phyloP scores from a whole-genome alignment of 2,329 filamentous ascomycete genomes.

The Gremmenia infestans region DNA sequence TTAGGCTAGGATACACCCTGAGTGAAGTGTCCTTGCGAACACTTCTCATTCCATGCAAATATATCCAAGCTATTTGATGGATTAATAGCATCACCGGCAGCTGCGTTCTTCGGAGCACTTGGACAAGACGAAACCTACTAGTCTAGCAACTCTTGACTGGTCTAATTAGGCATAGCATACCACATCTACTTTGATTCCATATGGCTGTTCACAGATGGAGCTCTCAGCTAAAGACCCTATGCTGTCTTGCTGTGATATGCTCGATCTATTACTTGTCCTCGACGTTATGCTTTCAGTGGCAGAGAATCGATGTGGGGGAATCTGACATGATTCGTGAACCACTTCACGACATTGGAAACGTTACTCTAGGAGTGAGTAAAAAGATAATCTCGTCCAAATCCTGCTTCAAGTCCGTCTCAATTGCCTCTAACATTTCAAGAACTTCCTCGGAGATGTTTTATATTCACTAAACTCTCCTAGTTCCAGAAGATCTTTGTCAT shows the following conservation, averaged over 20 bases:
- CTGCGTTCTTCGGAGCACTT: too few species aligned
- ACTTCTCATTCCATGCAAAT: too few species aligned
- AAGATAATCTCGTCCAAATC: neutral
- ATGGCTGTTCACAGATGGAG: neutral
- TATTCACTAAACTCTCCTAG: conserved; percentile 1
- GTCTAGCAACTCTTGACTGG: too few species aligned
- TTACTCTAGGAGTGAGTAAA: neutral
- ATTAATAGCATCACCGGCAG: too few species aligned
- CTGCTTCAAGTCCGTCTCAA: too few species aligned
- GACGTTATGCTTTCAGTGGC: neutral
- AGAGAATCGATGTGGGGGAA: neutral
- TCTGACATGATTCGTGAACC: neutral
- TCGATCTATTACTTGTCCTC: neutral
- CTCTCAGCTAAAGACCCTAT: neutral
- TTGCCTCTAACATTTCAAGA: too few species aligned
- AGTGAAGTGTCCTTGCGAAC: too few species aligned
- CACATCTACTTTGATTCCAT: neutral
- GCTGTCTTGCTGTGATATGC: neutral
- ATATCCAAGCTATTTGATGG: too few species aligned
- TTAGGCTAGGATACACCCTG: too few species aligned
- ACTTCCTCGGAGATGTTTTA: neutral
- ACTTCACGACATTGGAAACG: neutral
- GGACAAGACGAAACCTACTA: too few species aligned
- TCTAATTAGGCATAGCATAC: too few species aligned
- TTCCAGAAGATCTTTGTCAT: conserved; percentile 22